Percentiles rank a stretch among this genome's conserved stretches.
Conservation (phyloP, 2,329 filamentous ascomycete genomes). For the Diplodia intermedia region DNA sequence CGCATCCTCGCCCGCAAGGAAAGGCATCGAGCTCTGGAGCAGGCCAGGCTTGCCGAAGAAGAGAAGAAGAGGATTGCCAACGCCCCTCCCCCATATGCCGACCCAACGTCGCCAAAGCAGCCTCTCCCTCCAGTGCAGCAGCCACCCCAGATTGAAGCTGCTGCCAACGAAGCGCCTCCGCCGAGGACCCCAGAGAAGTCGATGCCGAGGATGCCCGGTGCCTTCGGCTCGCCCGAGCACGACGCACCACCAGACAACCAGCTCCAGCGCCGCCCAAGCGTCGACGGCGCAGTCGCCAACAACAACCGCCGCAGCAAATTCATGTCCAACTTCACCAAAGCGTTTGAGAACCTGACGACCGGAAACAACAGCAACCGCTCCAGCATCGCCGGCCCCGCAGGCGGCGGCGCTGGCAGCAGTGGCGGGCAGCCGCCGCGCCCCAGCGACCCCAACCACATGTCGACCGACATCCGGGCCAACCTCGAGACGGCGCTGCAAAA, state of each 20-base stretch:
- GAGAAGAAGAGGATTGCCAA: constrained; percentile 54
- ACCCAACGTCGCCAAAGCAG: constrained; percentile 36
- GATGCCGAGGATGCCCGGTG: constrained; percentile 43
- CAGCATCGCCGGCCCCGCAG: constrained; percentile 12
- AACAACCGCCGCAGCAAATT: constrained; percentile 40
- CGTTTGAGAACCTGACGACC: constrained; percentile 33
- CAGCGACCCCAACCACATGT: constrained; percentile 28
- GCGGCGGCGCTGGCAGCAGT: background rate
- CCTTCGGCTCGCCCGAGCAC: constrained; percentile 47
- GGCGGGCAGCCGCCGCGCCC: background rate
- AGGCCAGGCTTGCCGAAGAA: constrained; percentile 61
- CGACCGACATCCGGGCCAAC: constrained; percentile 38
- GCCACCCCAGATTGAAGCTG: constrained; percentile 17
- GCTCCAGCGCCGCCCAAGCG: constrained; percentile 40
- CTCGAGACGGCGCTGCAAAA: constrained; percentile 72
- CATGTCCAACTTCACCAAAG: constrained; percentile 42
- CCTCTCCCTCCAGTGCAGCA: constrained; percentile 42
- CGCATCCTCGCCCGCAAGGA: constrained; percentile 90
- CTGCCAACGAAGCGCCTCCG: constrained; percentile 21
- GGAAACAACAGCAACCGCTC: constrained; percentile 41
- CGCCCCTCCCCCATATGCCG: constrained; percentile 15
- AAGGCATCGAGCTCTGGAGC: constrained; percentile 75
- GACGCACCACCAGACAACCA: constrained; percentile 34
- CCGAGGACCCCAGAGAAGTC: constrained; percentile 39
- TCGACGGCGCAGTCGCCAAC: constrained; percentile 43